Percentiles rank a stretch among this genome's conserved stretches.
phyloP scores from a whole-genome alignment of 148 eudicot species.

The Fallopia convolvulus region DNA sequence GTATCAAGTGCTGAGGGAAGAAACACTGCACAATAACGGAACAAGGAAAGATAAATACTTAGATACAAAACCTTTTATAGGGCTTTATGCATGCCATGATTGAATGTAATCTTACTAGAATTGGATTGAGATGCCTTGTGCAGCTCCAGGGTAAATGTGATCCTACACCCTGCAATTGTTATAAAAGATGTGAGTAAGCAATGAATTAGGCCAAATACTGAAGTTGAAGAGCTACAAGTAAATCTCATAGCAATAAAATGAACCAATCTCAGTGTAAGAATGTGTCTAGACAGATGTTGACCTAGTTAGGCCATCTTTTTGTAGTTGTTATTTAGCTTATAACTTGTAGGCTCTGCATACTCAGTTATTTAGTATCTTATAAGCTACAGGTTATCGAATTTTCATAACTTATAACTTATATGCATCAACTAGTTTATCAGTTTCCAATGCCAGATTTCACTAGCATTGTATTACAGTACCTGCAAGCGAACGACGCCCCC shows the following conservation, averaged over 20 bases:
- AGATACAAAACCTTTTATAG: not conserved
- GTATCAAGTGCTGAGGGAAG: constrained; percentile 36
- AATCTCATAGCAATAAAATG: not conserved
- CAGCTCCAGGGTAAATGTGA: constrained; percentile 51
- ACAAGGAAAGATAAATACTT: not conserved
- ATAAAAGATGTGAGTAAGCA: not conserved
- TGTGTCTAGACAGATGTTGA: not conserved
- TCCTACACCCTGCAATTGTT: constrained; percentile 39
- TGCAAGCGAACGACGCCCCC: constrained; percentile 54
- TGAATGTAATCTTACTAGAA: constrained; percentile 20
- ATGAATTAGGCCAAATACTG: not conserved
- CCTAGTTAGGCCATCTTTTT: not conserved
- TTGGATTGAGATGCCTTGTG: constrained; percentile 22
- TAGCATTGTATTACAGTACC: constrained; percentile 26
- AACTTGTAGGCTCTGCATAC: not conserved
- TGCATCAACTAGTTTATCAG: not conserved
- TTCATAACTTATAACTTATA: not conserved
- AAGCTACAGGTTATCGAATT: not conserved
- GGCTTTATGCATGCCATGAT: not conserved
- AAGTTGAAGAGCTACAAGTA: not conserved
- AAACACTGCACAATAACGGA: constrained; percentile 27
- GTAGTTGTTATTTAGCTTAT: not conserved
- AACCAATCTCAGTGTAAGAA: not conserved
- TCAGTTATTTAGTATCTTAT: not conserved
- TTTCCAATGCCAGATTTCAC: not conserved